These are phyloP conservation scores for Trypanosomatidae sp. DNA, from an alignment of 208 protist genomes.

Conservation along the genomic window DNA sequence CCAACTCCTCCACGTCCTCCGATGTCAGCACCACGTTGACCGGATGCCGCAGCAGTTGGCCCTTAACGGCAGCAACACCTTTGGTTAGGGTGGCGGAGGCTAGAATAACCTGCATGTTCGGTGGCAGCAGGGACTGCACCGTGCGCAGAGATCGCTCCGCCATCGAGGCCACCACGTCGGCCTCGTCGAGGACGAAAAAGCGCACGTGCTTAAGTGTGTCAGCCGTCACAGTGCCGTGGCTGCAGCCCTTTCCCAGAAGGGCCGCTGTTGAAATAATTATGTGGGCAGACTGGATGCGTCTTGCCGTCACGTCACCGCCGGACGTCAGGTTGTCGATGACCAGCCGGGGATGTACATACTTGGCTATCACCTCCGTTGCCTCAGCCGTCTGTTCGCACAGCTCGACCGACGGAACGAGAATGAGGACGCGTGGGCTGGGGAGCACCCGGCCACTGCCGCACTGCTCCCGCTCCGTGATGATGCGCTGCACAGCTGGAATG, in stretches of 20 bases:
- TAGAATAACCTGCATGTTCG: conserved; percentile 91
- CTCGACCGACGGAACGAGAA: conserved; percentile 96
- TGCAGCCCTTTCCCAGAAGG: conserved; percentile 71
- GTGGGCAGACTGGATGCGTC: conserved; percentile 68
- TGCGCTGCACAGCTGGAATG: conserved; percentile 84
- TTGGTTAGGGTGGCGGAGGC: conserved; percentile 95
- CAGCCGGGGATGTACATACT: conserved; percentile 80
- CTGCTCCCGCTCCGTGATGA: conserved; percentile 78
- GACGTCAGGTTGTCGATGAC: conserved; percentile 82
- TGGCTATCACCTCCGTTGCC: conserved; percentile 63
- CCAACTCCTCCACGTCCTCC: conserved; percentile 56
- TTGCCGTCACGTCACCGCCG: conserved; percentile 50
- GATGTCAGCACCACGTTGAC: conserved; percentile 88
- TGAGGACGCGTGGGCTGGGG: conserved; percentile 82
- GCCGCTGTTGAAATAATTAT: conserved; percentile 87
- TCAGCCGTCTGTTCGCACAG: conserved; percentile 95
- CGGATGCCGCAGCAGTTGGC: conserved; percentile 94
- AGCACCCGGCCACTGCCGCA: conserved; percentile 19
- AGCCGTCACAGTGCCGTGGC: conserved; percentile 50
- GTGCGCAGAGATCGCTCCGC: conserved; percentile 90
- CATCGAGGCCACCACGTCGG: conserved; percentile 95
- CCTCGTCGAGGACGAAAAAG: conserved; percentile 96
- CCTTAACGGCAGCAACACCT: conserved; percentile 91
- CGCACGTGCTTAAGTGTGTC: conserved; percentile 63
- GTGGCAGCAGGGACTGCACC: conserved; percentile 87